A percentile compares a stretch with the other conserved stretches of the same genome.
phyloP scores from a whole-genome alignment of 1,139 yeast species.

The Meyerozyma sp. region DNA sequence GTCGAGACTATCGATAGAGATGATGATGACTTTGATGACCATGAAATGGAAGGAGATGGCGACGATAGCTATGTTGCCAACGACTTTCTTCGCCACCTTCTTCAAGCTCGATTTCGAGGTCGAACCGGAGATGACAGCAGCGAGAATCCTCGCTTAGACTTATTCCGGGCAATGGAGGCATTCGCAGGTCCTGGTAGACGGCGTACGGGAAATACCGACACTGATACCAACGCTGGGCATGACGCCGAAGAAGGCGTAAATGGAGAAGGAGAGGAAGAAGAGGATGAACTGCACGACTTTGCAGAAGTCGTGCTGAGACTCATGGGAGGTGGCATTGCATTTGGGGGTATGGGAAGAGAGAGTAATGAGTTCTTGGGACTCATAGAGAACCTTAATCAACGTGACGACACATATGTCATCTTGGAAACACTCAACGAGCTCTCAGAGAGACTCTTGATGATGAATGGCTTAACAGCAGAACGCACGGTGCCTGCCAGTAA shows the following conservation, averaged over 20 bases:
- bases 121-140: slow-evolving; percentile 1
- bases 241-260: slow-evolving; percentile 3
- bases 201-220: slow-evolving; percentile 3
- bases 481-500: slow-evolving; percentile 58
- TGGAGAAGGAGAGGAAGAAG: slow-evolving; percentile 3
- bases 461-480: slow-evolving; percentile 60
- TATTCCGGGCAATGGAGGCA: slow-evolving; percentile 24
- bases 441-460: slow-evolving; percentile 61
- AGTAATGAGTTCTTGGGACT: slow-evolving; percentile 33
- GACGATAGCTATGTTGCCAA: slow-evolving; percentile 15
- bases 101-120: neutral
- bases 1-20: slow-evolving; percentile 4
- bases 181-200: slow-evolving; percentile 15
- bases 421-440: slow-evolving; percentile 60
- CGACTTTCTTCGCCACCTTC: slow-evolving; percentile 3
- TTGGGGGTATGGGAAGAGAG: slow-evolving; percentile 23
- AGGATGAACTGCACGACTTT: slow-evolving; percentile 16
- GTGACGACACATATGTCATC: slow-evolving; percentile 43
- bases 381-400: slow-evolving; percentile 35
- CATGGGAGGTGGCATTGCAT: slow-evolving; percentile 32
- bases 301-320: slow-evolving; percentile 33
- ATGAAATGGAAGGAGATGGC: slow-evolving; percentile 10
- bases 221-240: slow-evolving; percentile 4
- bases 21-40: slow-evolving; percentile 14
- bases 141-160: slow-evolving; percentile 20